phyloP scores from a whole-genome alignment of 2,329 filamentous ascomycete species.

The Cercospora sesami region DNA sequence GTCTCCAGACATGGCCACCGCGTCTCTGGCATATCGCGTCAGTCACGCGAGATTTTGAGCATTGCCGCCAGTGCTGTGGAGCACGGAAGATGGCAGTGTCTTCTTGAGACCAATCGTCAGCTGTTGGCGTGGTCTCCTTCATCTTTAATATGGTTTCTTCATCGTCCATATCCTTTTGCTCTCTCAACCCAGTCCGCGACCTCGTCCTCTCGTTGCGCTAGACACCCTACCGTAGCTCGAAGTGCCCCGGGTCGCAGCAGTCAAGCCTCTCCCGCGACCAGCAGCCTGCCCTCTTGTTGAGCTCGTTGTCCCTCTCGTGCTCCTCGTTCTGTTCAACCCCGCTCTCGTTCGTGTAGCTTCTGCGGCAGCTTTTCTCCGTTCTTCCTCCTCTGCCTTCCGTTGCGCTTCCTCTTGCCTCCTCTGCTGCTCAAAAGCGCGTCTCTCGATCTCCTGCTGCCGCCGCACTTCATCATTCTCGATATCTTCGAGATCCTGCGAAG shows the following conservation, averaged over 20 bases:
- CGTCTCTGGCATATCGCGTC: background rate
- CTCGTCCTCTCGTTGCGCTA: constrained; percentile 38
- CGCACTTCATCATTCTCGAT: constrained; percentile 76
- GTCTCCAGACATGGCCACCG: background rate
- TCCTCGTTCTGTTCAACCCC: constrained; percentile 37
- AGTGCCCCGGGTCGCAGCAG: constrained; percentile 43
- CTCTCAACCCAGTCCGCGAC: constrained; percentile 35
- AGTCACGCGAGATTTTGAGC: background rate
- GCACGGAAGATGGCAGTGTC: constrained; percentile 1
- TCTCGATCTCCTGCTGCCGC: constrained; percentile 74
- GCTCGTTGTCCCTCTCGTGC: constrained; percentile 34
- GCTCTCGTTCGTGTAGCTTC: constrained; percentile 42
- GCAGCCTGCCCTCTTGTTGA: constrained; percentile 41
- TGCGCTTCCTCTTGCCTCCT: constrained; percentile 64
- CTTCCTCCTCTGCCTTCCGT: constrained; percentile 55
- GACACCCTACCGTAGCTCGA: constrained; percentile 46
- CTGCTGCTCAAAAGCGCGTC: constrained; percentile 75
- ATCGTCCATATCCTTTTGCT: background rate
- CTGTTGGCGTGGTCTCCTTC: background rate
- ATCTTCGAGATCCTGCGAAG: constrained; percentile 80
- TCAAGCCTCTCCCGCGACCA: constrained; percentile 56
- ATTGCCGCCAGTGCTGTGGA: background rate
- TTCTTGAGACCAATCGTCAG: background rate
- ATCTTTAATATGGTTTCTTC: background rate
- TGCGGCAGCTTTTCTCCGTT: constrained; percentile 57